Percentiles rank a stretch among this genome's conserved stretches.
These are phyloP conservation scores for Solioccasus polychromus DNA, from an alignment of 768 basidiomycete species.

Conservation along the genomic window DNA sequence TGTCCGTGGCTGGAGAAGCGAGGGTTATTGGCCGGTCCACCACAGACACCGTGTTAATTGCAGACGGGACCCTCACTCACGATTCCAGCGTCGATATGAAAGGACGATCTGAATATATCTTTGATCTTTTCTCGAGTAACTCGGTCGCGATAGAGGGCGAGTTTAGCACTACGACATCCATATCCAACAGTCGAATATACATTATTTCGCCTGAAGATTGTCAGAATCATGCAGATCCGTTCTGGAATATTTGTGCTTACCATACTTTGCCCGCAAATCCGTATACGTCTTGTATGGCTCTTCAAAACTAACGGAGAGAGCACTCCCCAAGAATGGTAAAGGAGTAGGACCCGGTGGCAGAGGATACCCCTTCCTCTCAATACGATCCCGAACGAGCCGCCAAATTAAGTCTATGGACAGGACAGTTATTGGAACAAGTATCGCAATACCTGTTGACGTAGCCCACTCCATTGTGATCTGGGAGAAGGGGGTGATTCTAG, in stretches of 20 bases:
- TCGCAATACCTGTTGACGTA: not conserved
- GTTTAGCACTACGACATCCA: not conserved
- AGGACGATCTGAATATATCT: not conserved
- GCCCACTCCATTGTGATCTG: too few relatives aligned
- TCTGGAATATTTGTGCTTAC: not conserved
- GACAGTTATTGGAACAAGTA: not conserved
- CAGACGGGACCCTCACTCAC: too few relatives aligned
- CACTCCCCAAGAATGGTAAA: not conserved
- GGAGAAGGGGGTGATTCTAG: too few relatives aligned
- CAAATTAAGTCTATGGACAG: not conserved
- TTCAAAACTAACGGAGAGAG: not conserved
- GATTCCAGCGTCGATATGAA: not conserved
- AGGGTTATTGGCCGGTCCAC: too few relatives aligned
- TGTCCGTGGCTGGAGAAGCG: not conserved
- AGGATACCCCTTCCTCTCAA: not conserved
- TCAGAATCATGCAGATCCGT: not conserved
- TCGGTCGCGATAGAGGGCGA: not conserved
- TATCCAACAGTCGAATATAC: not conserved
- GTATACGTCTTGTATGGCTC: not conserved
- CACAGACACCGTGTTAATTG: too few relatives aligned
- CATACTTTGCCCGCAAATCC: not conserved
- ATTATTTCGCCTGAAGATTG: not conserved
- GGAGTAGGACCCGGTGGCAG: not conserved
- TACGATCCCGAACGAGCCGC: not conserved
- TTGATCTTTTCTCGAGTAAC: not conserved